These are phyloP conservation scores for Firmiana major DNA, from an alignment of 345 rosid genomes.

Conservation along the genomic window DNA sequence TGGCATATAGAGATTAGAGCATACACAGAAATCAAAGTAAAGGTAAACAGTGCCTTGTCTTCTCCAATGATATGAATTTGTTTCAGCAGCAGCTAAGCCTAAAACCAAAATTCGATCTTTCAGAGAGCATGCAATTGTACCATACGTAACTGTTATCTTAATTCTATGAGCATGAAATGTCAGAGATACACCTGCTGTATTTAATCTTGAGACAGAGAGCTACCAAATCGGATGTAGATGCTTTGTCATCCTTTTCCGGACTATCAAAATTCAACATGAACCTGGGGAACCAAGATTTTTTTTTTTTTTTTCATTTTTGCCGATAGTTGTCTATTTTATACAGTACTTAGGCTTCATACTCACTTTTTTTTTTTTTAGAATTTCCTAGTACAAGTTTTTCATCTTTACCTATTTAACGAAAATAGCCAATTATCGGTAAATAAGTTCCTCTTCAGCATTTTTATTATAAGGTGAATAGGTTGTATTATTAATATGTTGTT, in stretches of 20 bases:
- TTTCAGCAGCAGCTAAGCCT: not conserved
- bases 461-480: not conserved
- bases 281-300: not conserved
- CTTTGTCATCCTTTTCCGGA: not conserved
- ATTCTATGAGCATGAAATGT: not conserved
- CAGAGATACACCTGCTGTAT: not conserved
- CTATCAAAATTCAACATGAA: not conserved
- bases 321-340: not conserved
- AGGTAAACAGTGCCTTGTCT: not conserved
- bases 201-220: not conserved
- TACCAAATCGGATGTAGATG: not conserved
- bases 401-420: not conserved
- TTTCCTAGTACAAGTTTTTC: not conserved
- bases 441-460: not conserved
- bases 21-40: not conserved
- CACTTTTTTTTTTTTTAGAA: not conserved
- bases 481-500: not conserved
- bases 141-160: not conserved
- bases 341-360: not conserved
- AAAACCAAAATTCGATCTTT: not conserved
- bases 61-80: not conserved
- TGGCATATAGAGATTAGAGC: slow-evolving; percentile 11
- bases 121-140: not conserved
- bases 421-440: not conserved
- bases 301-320: not conserved